Evolutionary conservation across 1,284 basidiomycete species (phyloP), one percentile per base, ranked within the genome.

Genomic region (Anthracocystis walkeri): DNA sequence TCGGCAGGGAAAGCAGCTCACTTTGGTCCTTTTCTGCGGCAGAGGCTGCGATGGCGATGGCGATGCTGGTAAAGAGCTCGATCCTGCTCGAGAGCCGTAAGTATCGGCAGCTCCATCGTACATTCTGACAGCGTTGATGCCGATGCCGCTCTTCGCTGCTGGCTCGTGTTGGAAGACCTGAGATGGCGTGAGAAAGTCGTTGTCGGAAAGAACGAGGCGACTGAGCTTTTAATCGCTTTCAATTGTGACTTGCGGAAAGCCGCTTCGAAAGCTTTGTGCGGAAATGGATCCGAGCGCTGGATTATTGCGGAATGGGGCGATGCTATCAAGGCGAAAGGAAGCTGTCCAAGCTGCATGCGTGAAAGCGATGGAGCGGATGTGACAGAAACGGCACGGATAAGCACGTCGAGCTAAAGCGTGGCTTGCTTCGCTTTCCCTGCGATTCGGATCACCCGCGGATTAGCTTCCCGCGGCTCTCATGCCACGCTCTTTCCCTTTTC

Each of bases 1-100:
- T 33, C 65, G 65, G 42, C 69, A 72, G 0, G 64, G 69, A 12
- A 63, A 57, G 33, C 69, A 72, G 51, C 69, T 72, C n/a, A 72
- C 46, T 52, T 66, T 72, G n/a, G 69, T 63, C 21, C 64, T 33
- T 25, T 53, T 61, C 20, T 52, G 42, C 41, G 64, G 53, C n/a
- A 33, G 16, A 18, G 14, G 20, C 2, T 59, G 55, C 4, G 63
- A 60, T 1, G 54, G 59, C 29, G 54, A 53, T 6, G 58, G 56
- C 3, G 61, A 64, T 7, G 41, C 60, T 25, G 56, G 51, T 12
- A 40, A 38, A 5, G 59, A 63, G 38, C 18, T 18, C 11, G 59
- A 53, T 6, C 31, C 54, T 8, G 44, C 48, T n/a, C 27, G 35
- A 2, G 51, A 52, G 27, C 49, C 42, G 44, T 31, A 33, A 18